A percentile compares a stretch with the other conserved stretches of the same genome.
Conservation (phyloP, 305 asterid genomes). For the Coffea humblotiana region DNA sequence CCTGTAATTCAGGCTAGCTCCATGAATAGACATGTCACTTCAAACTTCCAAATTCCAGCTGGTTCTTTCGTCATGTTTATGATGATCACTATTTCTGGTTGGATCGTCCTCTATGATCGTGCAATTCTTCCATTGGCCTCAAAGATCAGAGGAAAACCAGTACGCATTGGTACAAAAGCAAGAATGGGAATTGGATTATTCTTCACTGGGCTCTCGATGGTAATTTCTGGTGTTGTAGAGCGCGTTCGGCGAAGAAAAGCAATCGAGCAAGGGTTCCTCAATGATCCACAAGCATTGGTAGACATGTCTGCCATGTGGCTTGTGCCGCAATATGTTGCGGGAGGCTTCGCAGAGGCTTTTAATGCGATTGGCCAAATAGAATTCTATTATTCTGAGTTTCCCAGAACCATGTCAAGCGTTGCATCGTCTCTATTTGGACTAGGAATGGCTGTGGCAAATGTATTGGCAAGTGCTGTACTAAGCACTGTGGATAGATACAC, state of each 20-base stretch:
- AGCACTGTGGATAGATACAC: slow-evolving; percentile 36
- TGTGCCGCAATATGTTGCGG: slow-evolving; percentile 48
- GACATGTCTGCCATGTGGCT: slow-evolving; percentile 70
- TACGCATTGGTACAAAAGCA: slow-evolving; percentile 39
- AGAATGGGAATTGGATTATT: slow-evolving; percentile 65
- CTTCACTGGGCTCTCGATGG: slow-evolving; percentile 45
- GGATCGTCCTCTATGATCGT: slow-evolving; percentile 58
- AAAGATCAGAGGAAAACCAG: slow-evolving; percentile 40
- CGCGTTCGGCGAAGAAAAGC: slow-evolving; percentile 41
- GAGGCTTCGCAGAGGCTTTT: slow-evolving; percentile 61
- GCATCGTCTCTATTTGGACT: slow-evolving; percentile 49
- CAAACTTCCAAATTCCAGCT: slow-evolving; percentile 57
- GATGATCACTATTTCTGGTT: slow-evolving; percentile 36
- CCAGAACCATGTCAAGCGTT: slow-evolving; percentile 58
- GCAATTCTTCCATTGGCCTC: slow-evolving; percentile 52
- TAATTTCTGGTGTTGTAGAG: slow-evolving; percentile 51
- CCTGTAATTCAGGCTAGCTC: slow-evolving; percentile 69
- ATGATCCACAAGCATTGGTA: slow-evolving; percentile 39
- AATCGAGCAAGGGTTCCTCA: slow-evolving; percentile 37
- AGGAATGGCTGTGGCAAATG: slow-evolving; percentile 48
- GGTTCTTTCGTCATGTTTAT: slow-evolving; percentile 52
- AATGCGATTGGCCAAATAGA: slow-evolving; percentile 59
- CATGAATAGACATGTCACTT: slow-evolving; percentile 56
- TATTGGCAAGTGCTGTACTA: slow-evolving; percentile 46
- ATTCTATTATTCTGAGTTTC: slow-evolving; percentile 62